phyloP scores from a whole-genome alignment of 2,329 filamentous ascomycete genomes.

The Xylaria sp. region DNA sequence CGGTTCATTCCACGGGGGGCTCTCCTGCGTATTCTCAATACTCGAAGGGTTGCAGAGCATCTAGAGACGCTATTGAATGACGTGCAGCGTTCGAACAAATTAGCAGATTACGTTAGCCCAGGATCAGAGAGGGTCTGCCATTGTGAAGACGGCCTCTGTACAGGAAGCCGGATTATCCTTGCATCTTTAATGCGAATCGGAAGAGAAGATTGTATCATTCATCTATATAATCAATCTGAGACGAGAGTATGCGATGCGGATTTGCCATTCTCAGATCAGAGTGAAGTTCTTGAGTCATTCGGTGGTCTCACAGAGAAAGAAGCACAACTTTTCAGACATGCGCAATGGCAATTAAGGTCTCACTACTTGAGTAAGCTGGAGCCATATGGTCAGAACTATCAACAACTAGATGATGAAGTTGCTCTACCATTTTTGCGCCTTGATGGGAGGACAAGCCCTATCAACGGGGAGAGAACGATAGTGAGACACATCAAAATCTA shows the following conservation, averaged over 20 bases:
- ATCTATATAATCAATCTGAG: not conserved
- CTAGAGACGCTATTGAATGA: constrained; percentile 11
- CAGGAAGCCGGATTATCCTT: constrained; percentile 34
- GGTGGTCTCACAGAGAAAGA: constrained; percentile 21
- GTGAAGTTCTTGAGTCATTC: not conserved
- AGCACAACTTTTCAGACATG: constrained; percentile 18
- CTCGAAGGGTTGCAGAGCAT: constrained; percentile 12
- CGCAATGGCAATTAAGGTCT: constrained; percentile 18
- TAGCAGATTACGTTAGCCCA: constrained; percentile 11
- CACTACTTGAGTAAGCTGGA: constrained; percentile 19
- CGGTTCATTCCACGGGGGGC: constrained; percentile 28
- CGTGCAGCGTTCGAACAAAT: not conserved
- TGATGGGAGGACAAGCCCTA: not conserved
- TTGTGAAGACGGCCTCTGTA: constrained; percentile 22
- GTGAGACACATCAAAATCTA: constrained; percentile 23
- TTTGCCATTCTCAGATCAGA: not conserved
- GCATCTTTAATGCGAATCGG: constrained; percentile 27
- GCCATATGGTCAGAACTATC: not conserved
- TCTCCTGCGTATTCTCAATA: constrained; percentile 15
- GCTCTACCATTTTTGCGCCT: constrained; percentile 24
- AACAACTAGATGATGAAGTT: constrained; percentile 22
- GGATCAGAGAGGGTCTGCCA: constrained; percentile 6
- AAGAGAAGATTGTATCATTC: constrained; percentile 17
- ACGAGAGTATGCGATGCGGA: constrained; percentile 13
- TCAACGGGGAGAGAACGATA: constrained; percentile 1